Conservation (phyloP, 805 yeast species). For the Candida maesae region DNA sequence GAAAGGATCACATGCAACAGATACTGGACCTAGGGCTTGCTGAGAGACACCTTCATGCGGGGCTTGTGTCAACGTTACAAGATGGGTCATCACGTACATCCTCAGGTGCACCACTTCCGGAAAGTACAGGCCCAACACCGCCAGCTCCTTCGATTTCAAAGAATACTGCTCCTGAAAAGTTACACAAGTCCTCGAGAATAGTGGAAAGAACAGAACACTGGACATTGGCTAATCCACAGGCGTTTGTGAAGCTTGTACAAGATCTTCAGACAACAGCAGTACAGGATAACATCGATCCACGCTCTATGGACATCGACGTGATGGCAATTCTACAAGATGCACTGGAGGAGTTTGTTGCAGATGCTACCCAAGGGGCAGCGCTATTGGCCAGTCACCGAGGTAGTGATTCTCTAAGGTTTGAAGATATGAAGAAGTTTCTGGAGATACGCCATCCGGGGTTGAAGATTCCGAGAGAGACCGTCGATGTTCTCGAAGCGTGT, state of each 20-base stretch:
- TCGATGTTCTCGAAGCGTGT: slow-evolving; percentile 1
- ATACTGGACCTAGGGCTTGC: background rate
- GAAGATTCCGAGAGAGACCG: background rate
- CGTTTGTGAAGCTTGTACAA: background rate
- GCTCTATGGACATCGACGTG: slow-evolving; percentile 3
- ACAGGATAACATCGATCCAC: background rate
- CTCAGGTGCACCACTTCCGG: background rate
- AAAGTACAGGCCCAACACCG: background rate
- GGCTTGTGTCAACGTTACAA: background rate
- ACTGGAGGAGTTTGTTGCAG: slow-evolving; percentile 6
- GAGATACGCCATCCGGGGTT: slow-evolving; percentile 1
- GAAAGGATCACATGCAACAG: background rate
- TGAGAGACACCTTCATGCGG: background rate
- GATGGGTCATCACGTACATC: background rate
- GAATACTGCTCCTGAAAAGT: no score
- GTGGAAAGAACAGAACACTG: background rate
- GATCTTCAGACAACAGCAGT: background rate
- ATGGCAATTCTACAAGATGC: slow-evolving; percentile 4
- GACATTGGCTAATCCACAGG: background rate
- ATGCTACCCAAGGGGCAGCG: slow-evolving; percentile 1
- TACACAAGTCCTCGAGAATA: background rate
- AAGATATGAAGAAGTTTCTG: slow-evolving; percentile 1
- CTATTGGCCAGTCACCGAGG: slow-evolving; percentile 5
- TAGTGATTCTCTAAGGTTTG: background rate
- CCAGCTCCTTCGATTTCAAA: background rate